phyloP scores from a whole-genome alignment of 257 asterid genomes.

The Ilex aquifolium region DNA sequence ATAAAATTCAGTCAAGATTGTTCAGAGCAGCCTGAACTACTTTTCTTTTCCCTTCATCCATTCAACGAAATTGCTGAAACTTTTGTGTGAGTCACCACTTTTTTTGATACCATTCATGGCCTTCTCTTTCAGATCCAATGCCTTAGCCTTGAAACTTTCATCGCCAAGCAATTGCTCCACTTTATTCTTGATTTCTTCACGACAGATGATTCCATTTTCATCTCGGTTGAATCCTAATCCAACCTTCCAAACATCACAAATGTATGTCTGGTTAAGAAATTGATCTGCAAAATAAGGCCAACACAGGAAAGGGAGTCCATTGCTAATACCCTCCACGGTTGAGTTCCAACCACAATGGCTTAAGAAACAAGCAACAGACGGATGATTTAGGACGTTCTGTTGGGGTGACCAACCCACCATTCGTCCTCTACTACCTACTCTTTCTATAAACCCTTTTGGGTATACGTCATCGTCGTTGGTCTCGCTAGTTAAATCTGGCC shows the following conservation, averaged over 20 bases:
- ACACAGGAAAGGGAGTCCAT: conserved; percentile 18
- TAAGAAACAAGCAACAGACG: conserved; percentile 44
- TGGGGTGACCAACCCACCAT: conserved; percentile 49
- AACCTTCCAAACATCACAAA: conserved; percentile 26
- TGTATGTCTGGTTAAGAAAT: conserved; percentile 42
- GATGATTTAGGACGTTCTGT: conserved; percentile 46
- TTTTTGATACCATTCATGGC: conserved; percentile 14
- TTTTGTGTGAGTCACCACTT: conserved; percentile 37
- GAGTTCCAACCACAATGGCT: no score
- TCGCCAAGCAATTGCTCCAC: no score
- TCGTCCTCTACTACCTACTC: conserved; percentile 25
- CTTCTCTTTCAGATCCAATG: conserved; percentile 26
- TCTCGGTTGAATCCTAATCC: no score
- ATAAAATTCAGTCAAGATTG: no score
- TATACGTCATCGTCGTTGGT: background rate
- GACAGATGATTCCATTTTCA: no score
- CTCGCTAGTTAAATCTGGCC: conserved; percentile 2
- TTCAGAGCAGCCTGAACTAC: no score
- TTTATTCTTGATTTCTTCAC: no score
- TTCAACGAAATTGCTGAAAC: conserved; percentile 25
- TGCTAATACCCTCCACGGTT: no score
- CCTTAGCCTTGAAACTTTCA: background rate
- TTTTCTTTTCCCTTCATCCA: conserved; percentile 24
- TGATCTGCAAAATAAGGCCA: conserved; percentile 63
- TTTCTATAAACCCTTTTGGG: conserved; percentile 19